phyloP scores from a whole-genome alignment of 164 flowering plant genomes.

The Cinnamomum chago region DNA sequence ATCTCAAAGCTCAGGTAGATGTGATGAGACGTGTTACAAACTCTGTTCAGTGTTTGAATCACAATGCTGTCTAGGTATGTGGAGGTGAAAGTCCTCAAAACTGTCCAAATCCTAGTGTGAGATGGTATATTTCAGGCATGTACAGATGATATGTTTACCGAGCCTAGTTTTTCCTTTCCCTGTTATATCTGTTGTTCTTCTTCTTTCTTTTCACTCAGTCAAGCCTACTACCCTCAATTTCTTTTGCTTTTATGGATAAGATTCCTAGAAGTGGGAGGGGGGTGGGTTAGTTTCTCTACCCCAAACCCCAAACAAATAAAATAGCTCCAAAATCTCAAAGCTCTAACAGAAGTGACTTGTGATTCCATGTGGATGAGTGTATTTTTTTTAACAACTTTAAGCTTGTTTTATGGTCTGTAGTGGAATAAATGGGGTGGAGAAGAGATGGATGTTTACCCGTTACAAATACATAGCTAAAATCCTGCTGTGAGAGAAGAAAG shows the following conservation, averaged over 20 bases:
- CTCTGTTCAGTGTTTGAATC: constrained; percentile 21
- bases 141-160: constrained; percentile 21
- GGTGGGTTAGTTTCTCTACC: too few species aligned
- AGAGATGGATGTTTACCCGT: neutral
- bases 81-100: neutral
- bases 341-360: too few species aligned
- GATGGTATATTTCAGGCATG: constrained; percentile 22
- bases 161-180: constrained; percentile 1
- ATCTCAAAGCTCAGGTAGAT: constrained; percentile 68
- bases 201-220: neutral
- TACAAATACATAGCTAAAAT: neutral
- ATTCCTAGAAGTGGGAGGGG: neutral
- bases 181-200: neutral
- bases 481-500: neutral
- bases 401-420: too few species aligned
- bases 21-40: constrained; percentile 58
- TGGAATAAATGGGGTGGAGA: too few species aligned
- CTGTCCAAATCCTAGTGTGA: neutral
- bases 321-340: too few species aligned
- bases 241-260: neutral
- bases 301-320: too few species aligned
- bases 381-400: too few species aligned
- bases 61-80: constrained; percentile 14
- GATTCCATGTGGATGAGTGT: too few species aligned
- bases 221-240: neutral